A percentile compares a stretch with the other conserved stretches of the same genome.
phyloP scores from a whole-genome alignment of 768 basidiomycete genomes.

The Lentinula edodes region DNA sequence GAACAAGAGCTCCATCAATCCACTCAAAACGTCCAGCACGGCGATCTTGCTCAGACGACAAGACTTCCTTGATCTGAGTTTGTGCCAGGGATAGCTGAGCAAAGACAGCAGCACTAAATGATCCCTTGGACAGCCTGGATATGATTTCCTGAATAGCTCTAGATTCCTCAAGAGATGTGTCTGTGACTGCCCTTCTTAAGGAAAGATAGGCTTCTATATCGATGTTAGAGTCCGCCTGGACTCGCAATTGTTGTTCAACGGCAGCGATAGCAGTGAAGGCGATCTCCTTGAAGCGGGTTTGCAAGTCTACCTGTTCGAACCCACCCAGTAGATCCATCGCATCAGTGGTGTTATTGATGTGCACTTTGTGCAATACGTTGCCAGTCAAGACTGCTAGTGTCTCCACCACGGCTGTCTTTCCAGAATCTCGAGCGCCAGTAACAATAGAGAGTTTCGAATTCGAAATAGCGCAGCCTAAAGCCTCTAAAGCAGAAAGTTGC shows the following conservation, averaged over 20 bases:
- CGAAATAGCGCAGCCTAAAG: slow-evolving; percentile 65
- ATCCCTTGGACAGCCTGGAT: not conserved
- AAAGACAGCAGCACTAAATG: not conserved
- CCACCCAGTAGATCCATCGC: slow-evolving; percentile 91
- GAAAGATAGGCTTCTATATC: not conserved
- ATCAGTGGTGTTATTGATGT: slow-evolving; percentile 83
- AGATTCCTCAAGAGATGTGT: not conserved
- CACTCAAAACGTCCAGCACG: slow-evolving; percentile 73
- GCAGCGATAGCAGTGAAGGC: slow-evolving; percentile 35
- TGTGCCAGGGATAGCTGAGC: not conserved
- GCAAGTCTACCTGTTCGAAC: slow-evolving; percentile 83
- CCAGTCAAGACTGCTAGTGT: slow-evolving; percentile 70
- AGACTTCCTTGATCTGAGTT: slow-evolving; percentile 11
- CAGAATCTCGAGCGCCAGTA: slow-evolving; percentile 64
- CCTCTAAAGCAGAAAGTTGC: slow-evolving; percentile 65
- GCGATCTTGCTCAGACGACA: slow-evolving; percentile 13
- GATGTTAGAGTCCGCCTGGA: slow-evolving; percentile 1
- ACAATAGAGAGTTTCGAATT: slow-evolving; percentile 88
- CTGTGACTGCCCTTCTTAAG: not conserved
- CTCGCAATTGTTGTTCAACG: slow-evolving; percentile 33
- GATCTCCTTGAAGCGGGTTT: slow-evolving; percentile 30
- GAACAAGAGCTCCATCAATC: slow-evolving; percentile 89
- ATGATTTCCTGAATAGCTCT: not conserved
- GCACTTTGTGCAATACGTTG: slow-evolving; percentile 60
- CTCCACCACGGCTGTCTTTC: slow-evolving; percentile 76